Conservation (phyloP, 2,329 filamentous ascomycete genomes). For the Trichoderma atroviride region DNA sequence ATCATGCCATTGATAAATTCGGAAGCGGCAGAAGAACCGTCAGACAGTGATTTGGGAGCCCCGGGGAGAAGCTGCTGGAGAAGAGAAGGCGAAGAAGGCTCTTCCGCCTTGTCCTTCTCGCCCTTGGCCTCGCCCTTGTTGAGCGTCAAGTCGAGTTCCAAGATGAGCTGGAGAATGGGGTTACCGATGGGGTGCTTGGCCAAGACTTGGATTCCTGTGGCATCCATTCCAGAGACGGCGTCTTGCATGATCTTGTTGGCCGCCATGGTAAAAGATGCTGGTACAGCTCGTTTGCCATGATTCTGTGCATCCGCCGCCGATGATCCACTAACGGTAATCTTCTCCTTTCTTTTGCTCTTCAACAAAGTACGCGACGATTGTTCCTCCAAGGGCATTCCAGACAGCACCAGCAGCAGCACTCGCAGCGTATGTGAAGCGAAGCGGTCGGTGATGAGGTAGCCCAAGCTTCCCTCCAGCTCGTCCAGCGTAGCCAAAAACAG, state of each 20-base stretch:
- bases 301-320: constrained; percentile 53
- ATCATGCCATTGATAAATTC: constrained; percentile 83
- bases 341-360: constrained; percentile 91
- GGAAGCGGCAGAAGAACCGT: constrained; percentile 71
- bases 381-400: constrained; percentile 77
- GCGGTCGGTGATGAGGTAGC: constrained; percentile 79
- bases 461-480: constrained; percentile 83
- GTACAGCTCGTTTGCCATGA: constrained; percentile 61
- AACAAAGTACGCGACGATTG: constrained; percentile 71
- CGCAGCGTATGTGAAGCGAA: constrained; percentile 92
- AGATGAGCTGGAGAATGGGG: constrained; percentile 85
- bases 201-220: constrained; percentile 78
- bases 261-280: constrained; percentile 74
- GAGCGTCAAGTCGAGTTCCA: constrained; percentile 81
- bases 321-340: constrained; percentile 64
- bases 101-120: constrained; percentile 20
- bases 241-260: constrained; percentile 81
- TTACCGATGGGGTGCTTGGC: constrained; percentile 90
- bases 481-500: constrained; percentile 81
- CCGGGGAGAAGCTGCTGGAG: constrained; percentile 79
- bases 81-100: constrained; percentile 53
- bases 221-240: constrained; percentile 73
- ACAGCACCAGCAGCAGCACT: constrained; percentile 81
- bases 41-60: constrained; percentile 67
- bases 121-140: constrained; percentile 69